Conservation (phyloP, 805 yeast genomes). For the Candida sonorensis region DNA sequence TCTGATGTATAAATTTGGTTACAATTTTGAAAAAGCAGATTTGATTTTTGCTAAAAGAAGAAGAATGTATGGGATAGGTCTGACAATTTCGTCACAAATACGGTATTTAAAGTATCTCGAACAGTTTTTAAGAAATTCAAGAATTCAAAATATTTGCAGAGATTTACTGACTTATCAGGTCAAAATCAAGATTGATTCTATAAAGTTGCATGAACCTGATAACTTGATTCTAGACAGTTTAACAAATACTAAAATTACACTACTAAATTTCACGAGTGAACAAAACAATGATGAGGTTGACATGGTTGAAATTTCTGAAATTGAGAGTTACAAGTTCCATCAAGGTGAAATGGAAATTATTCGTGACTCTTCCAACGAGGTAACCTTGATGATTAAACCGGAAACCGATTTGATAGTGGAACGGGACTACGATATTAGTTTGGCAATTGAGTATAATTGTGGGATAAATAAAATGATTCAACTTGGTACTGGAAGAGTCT, state of each 20-base stretch:
- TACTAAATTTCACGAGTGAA: neutral
- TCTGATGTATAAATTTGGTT: conserved; percentile 41
- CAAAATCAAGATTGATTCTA: conserved; percentile 1
- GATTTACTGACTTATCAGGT: conserved; percentile 3
- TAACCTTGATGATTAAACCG: neutral
- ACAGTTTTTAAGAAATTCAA: conserved; percentile 6
- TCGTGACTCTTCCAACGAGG: too few species aligned
- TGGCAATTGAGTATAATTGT: neutral
- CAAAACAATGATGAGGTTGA: neutral
- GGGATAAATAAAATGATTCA: neutral
- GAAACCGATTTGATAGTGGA: neutral
- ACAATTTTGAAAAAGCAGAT: conserved; percentile 41
- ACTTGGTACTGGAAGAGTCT: conserved; percentile 1
- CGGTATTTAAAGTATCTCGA: conserved; percentile 56
- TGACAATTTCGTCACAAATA: conserved; percentile 63
- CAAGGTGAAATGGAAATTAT: too few species aligned
- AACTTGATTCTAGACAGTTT: neutral
- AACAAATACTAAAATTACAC: too few species aligned
- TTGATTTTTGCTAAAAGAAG: conserved; percentile 48
- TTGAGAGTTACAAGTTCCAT: too few species aligned
- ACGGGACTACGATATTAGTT: neutral
- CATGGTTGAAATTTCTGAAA: neutral
- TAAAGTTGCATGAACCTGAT: conserved; percentile 5
- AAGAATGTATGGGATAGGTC: conserved; percentile 52
- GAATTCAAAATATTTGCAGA: conserved; percentile 4